phyloP scores from a whole-genome alignment of 1,284 basidiomycete species.

The Irpex rosettiformis region DNA sequence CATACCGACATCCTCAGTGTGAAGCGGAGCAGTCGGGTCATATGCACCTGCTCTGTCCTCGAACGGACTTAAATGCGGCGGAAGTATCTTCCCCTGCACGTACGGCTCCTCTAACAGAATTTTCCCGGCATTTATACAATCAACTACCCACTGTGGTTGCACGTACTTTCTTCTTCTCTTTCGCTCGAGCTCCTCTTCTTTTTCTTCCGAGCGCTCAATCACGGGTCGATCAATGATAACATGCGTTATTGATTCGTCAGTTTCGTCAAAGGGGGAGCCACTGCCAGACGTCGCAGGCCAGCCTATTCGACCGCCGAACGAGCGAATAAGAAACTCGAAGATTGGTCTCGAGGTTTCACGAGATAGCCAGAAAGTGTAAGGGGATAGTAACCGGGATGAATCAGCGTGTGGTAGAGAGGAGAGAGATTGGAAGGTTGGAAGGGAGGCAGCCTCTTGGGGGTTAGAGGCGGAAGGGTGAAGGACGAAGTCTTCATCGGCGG shows the following conservation, averaged over 20 bases:
- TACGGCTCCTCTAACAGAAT: slow-evolving; percentile 87
- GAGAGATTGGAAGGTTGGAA: slow-evolving; percentile 81
- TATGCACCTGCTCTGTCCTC: slow-evolving; percentile 81
- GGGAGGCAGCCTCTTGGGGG: slow-evolving; percentile 45
- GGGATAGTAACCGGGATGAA: slow-evolving; percentile 69
- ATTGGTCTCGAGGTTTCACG: slow-evolving; percentile 90
- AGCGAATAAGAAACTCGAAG: slow-evolving; percentile 93
- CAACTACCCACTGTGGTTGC: slow-evolving; percentile 98
- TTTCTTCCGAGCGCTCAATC: slow-evolving; percentile 46
- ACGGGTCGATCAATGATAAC: slow-evolving; percentile 92
- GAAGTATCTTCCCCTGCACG: slow-evolving; percentile 82
- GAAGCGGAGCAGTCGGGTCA: slow-evolving; percentile 47
- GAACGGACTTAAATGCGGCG: slow-evolving; percentile 97
- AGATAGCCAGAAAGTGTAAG: slow-evolving; percentile 93
- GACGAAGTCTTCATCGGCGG: slow-evolving; percentile 70
- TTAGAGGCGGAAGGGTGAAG: slow-evolving; percentile 61
- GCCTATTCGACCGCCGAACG: slow-evolving; percentile 87
- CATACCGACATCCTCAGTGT: slow-evolving; percentile 35
- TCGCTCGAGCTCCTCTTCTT: slow-evolving; percentile 58
- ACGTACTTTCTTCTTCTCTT: slow-evolving; percentile 80
- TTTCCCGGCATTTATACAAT: slow-evolving; percentile 88
- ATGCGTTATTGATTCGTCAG: slow-evolving; percentile 87
- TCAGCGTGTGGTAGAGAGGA: slow-evolving; percentile 52
- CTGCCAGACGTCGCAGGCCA: slow-evolving; percentile 86
- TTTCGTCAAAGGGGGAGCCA: slow-evolving; percentile 76